Conservation (phyloP, 129 eudicot species). For the Saposhnikovia divaricata region DNA sequence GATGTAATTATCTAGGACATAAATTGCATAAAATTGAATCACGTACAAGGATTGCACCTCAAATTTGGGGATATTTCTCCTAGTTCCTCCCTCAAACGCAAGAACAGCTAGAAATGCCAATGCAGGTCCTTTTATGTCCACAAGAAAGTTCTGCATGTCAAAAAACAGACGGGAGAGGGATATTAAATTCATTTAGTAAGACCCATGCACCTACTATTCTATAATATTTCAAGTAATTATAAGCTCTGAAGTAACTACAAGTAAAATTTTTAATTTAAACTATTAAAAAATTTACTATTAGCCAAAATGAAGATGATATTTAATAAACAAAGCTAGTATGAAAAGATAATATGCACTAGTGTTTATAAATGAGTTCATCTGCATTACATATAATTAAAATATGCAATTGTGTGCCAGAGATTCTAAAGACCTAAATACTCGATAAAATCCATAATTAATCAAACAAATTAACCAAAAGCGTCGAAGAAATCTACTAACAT, state of each 20-base stretch:
- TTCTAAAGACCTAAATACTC: too few species aligned
- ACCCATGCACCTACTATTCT: background rate
- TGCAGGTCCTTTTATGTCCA: conserved; percentile 96
- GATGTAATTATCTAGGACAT: too few species aligned
- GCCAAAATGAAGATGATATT: too few species aligned
- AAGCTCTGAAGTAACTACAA: too few species aligned
- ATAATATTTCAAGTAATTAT: background rate
- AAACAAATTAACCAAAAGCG: too few species aligned
- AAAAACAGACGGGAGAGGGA: background rate
- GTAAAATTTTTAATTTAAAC: background rate
- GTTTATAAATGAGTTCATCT: too few species aligned
- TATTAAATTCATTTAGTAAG: background rate
- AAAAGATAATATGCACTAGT: too few species aligned
- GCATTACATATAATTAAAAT: too few species aligned
- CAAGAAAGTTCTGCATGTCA: conserved; percentile 67
- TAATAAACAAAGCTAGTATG: too few species aligned
- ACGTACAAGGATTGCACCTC: conserved; percentile 38
- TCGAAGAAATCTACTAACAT: too few species aligned
- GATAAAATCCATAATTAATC: too few species aligned
- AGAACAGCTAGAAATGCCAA: conserved; percentile 83
- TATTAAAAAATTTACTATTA: background rate
- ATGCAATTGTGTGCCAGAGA: too few species aligned
- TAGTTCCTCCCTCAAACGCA: conserved; percentile 96
- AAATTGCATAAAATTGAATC: background rate
- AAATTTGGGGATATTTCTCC: conserved; percentile 87